These are phyloP conservation scores for Ilyonectria mors-panacis DNA, from an alignment of 2,329 filamentous ascomycete species.

Conservation along the genomic window DNA sequence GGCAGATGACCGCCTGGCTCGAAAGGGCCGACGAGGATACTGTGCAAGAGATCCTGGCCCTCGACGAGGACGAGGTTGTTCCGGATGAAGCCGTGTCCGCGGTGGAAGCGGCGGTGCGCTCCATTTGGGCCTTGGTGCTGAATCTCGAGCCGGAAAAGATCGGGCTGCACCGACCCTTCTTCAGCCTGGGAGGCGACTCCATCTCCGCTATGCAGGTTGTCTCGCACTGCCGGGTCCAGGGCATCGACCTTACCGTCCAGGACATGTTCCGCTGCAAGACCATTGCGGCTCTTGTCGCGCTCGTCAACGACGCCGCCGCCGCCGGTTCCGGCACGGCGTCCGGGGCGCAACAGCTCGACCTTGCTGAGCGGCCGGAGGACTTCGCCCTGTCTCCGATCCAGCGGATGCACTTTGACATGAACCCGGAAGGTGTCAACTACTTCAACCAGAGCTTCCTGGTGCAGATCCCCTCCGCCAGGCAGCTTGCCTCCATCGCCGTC, in stretches of 20 bases:
- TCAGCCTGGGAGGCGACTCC: slow-evolving; percentile 65
- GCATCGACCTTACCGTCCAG: slow-evolving; percentile 5
- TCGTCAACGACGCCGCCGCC: background rate
- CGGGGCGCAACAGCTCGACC: background rate
- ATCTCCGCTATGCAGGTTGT: slow-evolving; percentile 56
- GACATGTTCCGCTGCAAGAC: slow-evolving; percentile 30
- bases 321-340: background rate
- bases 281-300: background rate
- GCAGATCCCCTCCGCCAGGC: slow-evolving; percentile 40
- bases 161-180: slow-evolving; percentile 62
- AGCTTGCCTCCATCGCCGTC: slow-evolving; percentile 31
- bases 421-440: slow-evolving; percentile 48
- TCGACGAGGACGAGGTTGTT: background rate
- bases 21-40: background rate
- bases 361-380: background rate
- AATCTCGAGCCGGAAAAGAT: slow-evolving; percentile 52
- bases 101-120: slow-evolving; percentile 43
- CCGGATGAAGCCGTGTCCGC: background rate
- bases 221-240: background rate
- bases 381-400: slow-evolving; percentile 62
- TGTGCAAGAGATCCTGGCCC: background rate
- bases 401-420: slow-evolving; percentile 55
- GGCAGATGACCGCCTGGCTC: background rate
- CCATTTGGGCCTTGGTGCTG: slow-evolving; percentile 57
- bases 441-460: slow-evolving; percentile 63